Base-by-base conservation (phyloP, 306 rosid genomes). In the Rosa rugosa region DNA sequence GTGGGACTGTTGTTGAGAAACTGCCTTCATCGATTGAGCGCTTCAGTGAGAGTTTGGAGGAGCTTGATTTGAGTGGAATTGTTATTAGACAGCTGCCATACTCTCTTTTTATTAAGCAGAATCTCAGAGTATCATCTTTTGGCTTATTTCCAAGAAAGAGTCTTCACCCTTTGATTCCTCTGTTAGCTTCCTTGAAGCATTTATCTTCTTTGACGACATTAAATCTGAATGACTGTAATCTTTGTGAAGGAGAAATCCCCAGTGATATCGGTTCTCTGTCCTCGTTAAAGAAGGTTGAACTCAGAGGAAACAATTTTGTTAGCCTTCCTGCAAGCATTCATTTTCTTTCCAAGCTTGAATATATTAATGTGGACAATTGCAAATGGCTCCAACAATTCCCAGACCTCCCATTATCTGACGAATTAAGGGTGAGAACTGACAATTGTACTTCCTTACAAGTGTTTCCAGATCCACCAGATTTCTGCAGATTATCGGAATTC, bases 161-260 rank as follows among this genome's bases (percentile, higher is more conserved):
- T 2, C 10, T 8, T 2, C 12, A 38, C 13, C 38, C 54, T 8
- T 0, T 11, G 22, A 10, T 18, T 56, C 4, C 42, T n/a, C 1
- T 42, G 44, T 57, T 60, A 1, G 36, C 76, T 16, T 67, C 72
- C 5, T 4, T 81, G 7, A 71, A 38, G 4, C 10, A 72, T 69
- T 22, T 80, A 6, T 49, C 4, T 56, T 80, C 68, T 23, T 70
- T 80, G 23, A 73, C 57, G 23, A 34, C 0, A 4, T 20, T 81
- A 47, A 60, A 34, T 11, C 11, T 81, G 23, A 81, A 17, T 8
- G 56, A 81, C 34, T 69, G 80, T 69, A 69, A 81, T 34, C 46
- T 81, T 8, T 9, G 5, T 22, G 69, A 75, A 16, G 77, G 16
- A 47, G 50, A 8, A 22, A 59, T 75, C 9, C 46, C 46, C 9